Evolutionary conservation across 108 stramenopile species (phyloP).

Genomic region (Epipyxis sp.): DNA sequence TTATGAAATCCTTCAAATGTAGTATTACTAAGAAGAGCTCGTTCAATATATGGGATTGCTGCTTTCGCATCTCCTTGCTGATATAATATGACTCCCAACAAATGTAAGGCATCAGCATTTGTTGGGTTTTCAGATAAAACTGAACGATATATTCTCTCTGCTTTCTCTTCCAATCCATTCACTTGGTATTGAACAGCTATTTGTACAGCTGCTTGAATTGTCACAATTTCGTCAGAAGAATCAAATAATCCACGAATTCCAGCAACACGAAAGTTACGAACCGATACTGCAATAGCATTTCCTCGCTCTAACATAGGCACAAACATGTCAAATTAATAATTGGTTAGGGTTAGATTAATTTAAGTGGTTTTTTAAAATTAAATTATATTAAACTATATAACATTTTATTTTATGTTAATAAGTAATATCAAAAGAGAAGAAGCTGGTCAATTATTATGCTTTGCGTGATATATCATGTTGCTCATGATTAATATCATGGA

Average conservation of each 20-base stretch:
- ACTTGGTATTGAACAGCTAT: background rate
- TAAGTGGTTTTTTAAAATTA: too few relatives aligned
- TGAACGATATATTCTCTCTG: conserved; percentile 7
- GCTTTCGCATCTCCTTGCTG: background rate
- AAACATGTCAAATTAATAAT: background rate
- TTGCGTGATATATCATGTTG: too few relatives aligned
- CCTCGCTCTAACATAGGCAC: background rate
- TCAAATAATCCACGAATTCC: background rate
- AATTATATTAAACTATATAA: too few relatives aligned
- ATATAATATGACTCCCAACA: background rate
- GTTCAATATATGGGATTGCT: conserved; percentile 6
- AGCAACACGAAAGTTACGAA: conserved; percentile 2
- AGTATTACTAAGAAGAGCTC: background rate
- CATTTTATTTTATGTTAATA: background rate
- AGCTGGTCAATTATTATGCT: background rate
- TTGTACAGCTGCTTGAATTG: background rate
- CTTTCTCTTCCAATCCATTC: background rate
- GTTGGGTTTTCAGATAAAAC: background rate
- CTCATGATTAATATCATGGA: too few relatives aligned
- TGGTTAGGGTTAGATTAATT: too few relatives aligned
- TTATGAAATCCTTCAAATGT: background rate
- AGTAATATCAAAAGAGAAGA: background rate
- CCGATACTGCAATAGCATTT: background rate
- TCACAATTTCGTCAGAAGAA: background rate
- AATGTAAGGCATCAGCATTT: conserved; percentile 6